Conservation (phyloP, 805 yeast species). For the Kazachstania bromeliacearum region DNA sequence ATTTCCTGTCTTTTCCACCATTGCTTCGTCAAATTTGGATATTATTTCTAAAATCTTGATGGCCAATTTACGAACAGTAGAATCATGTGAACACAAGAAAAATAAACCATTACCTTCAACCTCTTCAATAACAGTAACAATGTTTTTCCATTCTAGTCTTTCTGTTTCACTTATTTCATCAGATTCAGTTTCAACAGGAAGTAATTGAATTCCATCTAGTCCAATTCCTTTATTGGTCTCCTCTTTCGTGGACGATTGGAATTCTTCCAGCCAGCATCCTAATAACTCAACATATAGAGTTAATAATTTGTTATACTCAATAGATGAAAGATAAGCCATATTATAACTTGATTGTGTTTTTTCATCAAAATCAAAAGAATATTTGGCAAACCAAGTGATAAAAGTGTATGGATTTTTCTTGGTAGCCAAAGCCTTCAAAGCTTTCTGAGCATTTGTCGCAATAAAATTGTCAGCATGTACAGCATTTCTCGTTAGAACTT, state of each 20-base stretch:
- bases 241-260: slow-evolving; percentile 34
- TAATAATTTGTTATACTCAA: slow-evolving; percentile 50
- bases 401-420: slow-evolving; percentile 60
- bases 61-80: slow-evolving; percentile 64
- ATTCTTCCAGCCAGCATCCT: slow-evolving; percentile 70
- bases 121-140: slow-evolving; percentile 82
- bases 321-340: slow-evolving; percentile 49
- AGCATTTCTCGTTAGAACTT: slow-evolving; percentile 66
- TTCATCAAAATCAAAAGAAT: slow-evolving; percentile 73
- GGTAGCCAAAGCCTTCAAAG: slow-evolving; percentile 58
- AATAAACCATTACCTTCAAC: slow-evolving; percentile 93
- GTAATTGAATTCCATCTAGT: slow-evolving; percentile 23
- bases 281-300: slow-evolving; percentile 70
- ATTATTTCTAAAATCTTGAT: slow-evolving; percentile 64
- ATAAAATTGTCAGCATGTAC: slow-evolving; percentile 58
- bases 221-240: slow-evolving; percentile 26
- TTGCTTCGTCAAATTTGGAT: slow-evolving; percentile 80
- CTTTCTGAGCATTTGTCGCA: slow-evolving; percentile 50
- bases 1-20: slow-evolving; percentile 41
- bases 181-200: slow-evolving; percentile 11
- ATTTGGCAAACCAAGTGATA: slow-evolving; percentile 65
- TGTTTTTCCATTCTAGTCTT: slow-evolving; percentile 65
- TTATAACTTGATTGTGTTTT: slow-evolving; percentile 48
- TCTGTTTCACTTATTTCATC: slow-evolving; percentile 36
- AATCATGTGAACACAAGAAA: slow-evolving; percentile 82